A percentile compares a stretch with the other conserved stretches of the same genome.
phyloP scores from a whole-genome alignment of 2,329 filamentous ascomycete species.

The Amesomyces nigricolor region DNA sequence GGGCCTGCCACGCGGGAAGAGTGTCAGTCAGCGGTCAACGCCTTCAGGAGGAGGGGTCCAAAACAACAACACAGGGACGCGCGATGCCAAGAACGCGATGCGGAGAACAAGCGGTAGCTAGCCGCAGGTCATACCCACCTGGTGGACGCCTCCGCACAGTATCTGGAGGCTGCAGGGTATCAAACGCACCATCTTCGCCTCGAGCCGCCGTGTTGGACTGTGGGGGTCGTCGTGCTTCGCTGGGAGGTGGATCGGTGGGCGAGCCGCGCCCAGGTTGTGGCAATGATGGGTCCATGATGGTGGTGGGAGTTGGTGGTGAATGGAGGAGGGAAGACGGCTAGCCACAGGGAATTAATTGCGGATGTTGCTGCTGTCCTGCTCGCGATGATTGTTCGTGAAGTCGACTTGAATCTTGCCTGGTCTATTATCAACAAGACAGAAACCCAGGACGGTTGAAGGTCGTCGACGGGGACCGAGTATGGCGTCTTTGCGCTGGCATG shows the following conservation, averaged over 20 bases:
- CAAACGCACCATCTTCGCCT: slow-evolving; percentile 43
- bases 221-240: slow-evolving; percentile 43
- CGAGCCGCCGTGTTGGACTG: slow-evolving; percentile 33
- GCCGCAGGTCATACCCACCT: slow-evolving; percentile 39
- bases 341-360: not conserved
- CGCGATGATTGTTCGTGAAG: not conserved
- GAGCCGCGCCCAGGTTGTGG: slow-evolving; percentile 30
- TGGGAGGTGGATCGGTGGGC: slow-evolving; percentile 41
- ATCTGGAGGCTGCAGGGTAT: slow-evolving; percentile 55
- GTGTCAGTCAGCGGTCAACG: slow-evolving; percentile 9
- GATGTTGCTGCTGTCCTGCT: not conserved
- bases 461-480: not conserved
- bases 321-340: not conserved
- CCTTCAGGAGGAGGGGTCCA: not conserved
- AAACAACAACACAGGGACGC: slow-evolving; percentile 5
- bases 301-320: not conserved
- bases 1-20: slow-evolving; percentile 6
- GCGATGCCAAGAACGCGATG: not conserved
- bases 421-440: slow-evolving; percentile 2
- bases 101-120: slow-evolving; percentile 8
- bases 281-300: slow-evolving; percentile 42
- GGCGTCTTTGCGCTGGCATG: slow-evolving; percentile 11
- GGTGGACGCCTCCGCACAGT: slow-evolving; percentile 55
- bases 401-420: not conserved
- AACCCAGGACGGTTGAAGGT: not conserved